These are phyloP conservation scores for Paramecium bursaria DNA, from an alignment of 73 alveolate species.

Conservation along the genomic window DNA sequence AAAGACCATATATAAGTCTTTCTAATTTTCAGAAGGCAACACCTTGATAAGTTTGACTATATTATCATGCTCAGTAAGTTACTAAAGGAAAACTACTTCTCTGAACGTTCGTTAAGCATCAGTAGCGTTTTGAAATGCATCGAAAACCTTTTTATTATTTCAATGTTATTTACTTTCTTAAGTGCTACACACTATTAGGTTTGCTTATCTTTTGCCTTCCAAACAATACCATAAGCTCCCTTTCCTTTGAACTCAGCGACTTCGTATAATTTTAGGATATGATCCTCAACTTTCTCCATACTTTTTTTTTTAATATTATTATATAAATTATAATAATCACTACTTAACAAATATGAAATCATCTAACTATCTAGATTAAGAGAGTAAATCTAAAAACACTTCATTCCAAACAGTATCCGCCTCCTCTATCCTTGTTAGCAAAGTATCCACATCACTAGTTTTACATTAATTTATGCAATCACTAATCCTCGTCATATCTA, in stretches of 20 bases:
- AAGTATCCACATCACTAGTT: too few relatives aligned
- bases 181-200: conserved; percentile 74
- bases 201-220: conserved; percentile 77
- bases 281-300: conserved; percentile 51
- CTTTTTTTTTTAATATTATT: too few relatives aligned
- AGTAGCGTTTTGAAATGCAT: conserved; percentile 77
- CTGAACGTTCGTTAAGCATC: conserved; percentile 88
- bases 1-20: conserved; percentile 71
- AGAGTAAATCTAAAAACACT: too few relatives aligned
- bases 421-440: too few relatives aligned
- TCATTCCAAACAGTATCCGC: too few relatives aligned
- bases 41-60: conserved; percentile 73
- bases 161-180: conserved; percentile 54
- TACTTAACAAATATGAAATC: too few relatives aligned
- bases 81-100: conserved; percentile 79
- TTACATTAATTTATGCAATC: too few relatives aligned
- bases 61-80: conserved; percentile 79
- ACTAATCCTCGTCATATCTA: too few relatives aligned
- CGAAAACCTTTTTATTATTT: conserved; percentile 56
- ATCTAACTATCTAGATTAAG: too few relatives aligned
- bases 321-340: too few relatives aligned
- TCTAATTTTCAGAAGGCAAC: conserved; percentile 68
- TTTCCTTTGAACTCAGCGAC: conserved; percentile 65
- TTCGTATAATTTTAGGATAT: conserved; percentile 51
- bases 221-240: conserved; percentile 79